Base-by-base conservation (phyloP, 305 asterid species). In the Fraxinus floribunda region DNA sequence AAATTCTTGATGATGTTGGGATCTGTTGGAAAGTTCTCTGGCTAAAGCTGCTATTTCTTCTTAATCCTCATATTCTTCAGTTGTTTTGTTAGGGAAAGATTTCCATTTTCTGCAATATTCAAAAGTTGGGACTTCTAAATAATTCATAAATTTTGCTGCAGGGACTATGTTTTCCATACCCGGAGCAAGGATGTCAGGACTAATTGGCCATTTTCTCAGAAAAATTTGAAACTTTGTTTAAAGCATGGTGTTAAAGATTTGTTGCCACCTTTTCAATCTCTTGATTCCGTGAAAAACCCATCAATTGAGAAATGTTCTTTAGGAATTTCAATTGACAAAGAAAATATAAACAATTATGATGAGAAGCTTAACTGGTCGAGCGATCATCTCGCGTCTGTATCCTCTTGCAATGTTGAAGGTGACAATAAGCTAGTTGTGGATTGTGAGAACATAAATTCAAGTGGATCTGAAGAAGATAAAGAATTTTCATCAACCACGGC, bases 171-270 rank as follows among this genome's bases (percentile, higher is more conserved):
- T 83, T 92, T 89, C 81, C 79, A 85, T 79, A 64, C 87, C 36
- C 81, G 99, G 78, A 89, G 85, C 84, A 94, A 93, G 86, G 91
- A 92, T 88, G 84, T 94, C 87, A 79, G 83, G 91, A 93, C 84
- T 39, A 91, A 86, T 71, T 96, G 99, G 98, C 99, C 99, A 68
- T 96, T 96, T 87, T 94, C 99, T 80, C 88, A 84, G 85, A 84
- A 91, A 86, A 91, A 82, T 80, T 87, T 96, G 87, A 94, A 92
- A 79, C 93, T 91, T 90, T 94, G 97, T 87, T 78, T 92, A 84
- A 91, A 91, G 81, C 87, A 93, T 89, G 97, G 93, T 78, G 89
- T 87, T 88, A 91, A 83, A 68, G 91, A 91, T 83, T 88, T 92
- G 52, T 85, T 96, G 91, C 99, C 99, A 44, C 98, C 97, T 82